Evolutionary conservation across 2,329 filamentous ascomycete genomes (phyloP), one percentile per base, ranked within the genome.

Genomic region (Bipolaris sorokiniana): DNA sequence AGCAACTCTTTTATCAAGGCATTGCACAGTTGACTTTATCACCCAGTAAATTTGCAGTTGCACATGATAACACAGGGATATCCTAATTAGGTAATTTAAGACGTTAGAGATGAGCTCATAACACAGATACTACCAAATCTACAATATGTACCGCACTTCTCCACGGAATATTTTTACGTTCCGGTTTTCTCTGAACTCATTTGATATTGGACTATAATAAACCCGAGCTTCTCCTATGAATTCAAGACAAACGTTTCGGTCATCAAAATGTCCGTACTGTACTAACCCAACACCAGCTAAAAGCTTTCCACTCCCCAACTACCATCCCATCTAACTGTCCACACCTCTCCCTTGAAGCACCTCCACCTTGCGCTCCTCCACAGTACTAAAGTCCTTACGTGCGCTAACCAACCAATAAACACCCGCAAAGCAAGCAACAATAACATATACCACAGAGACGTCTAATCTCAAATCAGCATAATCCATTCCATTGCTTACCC

Each of bases 371-470:
- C 73, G 53, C 62, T 70, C 67, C 1, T 64, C 64, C 28, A 63
- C 65, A 4, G 71, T 71, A 48, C 71, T 61, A 41, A 72, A 76
- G 33, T 63, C 70, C 66, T 72, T 73, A 5, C 64, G 56, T 1
- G 70, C 73, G 20, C 73, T 60, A 1, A 66, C 38, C 6, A 72
- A 5, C 70, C 72, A 76, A 47, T 76, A 72, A 11, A 65, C 46
- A 9, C 59, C 61, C 16, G 73, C 72, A 20, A 76, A 67, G 2
- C 57, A 54, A 16, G 65, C 60, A 7, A 75, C 65, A 7, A 73
- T 65, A 0, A 60, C 71, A 46, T 66, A 68, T 2, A 63, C 58
- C 5, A 54, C 63, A 28, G 51, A 61, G 3, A 63, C 63, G 40
- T 64, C 61, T 63, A 28, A 13, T 16, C 10, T 20, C 5, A n/a